These are phyloP conservation scores for Periconia digitata DNA, from an alignment of 2,329 filamentous ascomycete genomes.

Conservation along the genomic window DNA sequence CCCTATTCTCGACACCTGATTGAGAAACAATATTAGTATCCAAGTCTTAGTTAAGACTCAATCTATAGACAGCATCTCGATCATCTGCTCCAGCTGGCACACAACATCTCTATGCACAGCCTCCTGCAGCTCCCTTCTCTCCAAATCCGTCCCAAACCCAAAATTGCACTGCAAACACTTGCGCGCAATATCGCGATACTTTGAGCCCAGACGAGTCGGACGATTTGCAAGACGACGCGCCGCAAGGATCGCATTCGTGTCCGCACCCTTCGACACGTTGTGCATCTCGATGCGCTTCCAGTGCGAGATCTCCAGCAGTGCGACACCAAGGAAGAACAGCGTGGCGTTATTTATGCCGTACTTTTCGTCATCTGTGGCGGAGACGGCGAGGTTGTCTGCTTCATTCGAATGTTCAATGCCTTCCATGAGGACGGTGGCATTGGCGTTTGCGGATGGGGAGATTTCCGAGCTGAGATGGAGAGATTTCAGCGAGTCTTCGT, in stretches of 20 bases:
- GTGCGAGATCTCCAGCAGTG: conserved; percentile 26
- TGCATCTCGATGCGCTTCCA: conserved; percentile 24
- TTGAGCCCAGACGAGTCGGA: conserved; percentile 13
- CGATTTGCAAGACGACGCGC: conserved; percentile 21
- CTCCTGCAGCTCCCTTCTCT: conserved; percentile 20
- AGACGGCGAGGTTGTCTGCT: conserved; percentile 1
- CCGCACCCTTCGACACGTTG: conserved; percentile 15
- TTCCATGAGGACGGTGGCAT: conserved; percentile 13
- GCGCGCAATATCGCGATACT: conserved; percentile 19
- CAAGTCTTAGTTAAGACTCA: too few relatives aligned
- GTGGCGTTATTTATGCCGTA: conserved; percentile 27
- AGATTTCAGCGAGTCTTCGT: conserved; percentile 14
- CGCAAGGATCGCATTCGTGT: conserved; percentile 16
- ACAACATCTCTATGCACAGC: conserved; percentile 29
- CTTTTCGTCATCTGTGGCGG: conserved; percentile 11
- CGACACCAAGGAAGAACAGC: conserved; percentile 27
- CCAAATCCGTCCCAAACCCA: conserved; percentile 22
- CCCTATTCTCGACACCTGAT: too few relatives aligned
- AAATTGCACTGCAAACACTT: conserved; percentile 23
- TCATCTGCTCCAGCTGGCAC: conserved; percentile 21
- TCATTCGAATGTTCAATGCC: conserved; percentile 10
- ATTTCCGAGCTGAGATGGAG: conserved; percentile 23
- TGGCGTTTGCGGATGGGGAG: conserved; percentile 1
- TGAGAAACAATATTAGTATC: too few relatives aligned
- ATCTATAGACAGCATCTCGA: conserved; percentile 6